A percentile compares a stretch with the other conserved stretches of the same genome.
Evolutionary conservation across 257 asterid species (phyloP).

Genomic region (Solanum boliviense): DNA sequence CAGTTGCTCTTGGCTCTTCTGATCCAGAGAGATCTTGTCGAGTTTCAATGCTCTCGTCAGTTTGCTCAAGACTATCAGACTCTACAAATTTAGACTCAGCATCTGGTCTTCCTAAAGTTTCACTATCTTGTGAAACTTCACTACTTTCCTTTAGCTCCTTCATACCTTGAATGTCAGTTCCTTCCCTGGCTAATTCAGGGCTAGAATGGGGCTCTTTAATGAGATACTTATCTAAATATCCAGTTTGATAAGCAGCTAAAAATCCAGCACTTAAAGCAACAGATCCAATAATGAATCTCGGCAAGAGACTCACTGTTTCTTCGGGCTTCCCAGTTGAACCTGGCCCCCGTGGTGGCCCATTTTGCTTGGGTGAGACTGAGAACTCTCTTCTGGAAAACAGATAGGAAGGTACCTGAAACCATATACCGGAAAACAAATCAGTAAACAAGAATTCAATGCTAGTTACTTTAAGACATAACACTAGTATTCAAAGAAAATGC

Average conservation of each 20-base stretch:
- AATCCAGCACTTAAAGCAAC: constrained; percentile 55
- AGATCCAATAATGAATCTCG: constrained; percentile 57
- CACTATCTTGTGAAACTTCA: constrained; percentile 21
- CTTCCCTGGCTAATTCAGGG: constrained; percentile 20
- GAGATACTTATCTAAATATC: constrained; percentile 46
- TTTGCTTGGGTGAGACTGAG: constrained; percentile 39
- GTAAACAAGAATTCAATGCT: background rate
- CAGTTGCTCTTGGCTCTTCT: constrained; percentile 28
- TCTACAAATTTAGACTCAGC: constrained; percentile 15
- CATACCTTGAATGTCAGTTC: constrained; percentile 4
- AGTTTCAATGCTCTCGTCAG: constrained; percentile 28
- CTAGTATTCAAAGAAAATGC: background rate
- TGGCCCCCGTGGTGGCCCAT: constrained; percentile 30
- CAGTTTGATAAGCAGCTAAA: constrained; percentile 61
- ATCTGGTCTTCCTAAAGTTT: constrained; percentile 6
- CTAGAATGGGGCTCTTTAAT: constrained; percentile 36
- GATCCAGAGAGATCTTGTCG: constrained; percentile 19
- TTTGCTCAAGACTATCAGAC: constrained; percentile 20
- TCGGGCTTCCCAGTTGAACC: constrained; percentile 30
- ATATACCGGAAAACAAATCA: background rate
- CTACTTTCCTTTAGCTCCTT: constrained; percentile 19
- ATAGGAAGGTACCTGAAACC: constrained; percentile 69
- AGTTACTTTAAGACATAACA: background rate
- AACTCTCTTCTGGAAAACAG: constrained; percentile 69
- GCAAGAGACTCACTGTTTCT: constrained; percentile 35